phyloP scores from a whole-genome alignment of 176 grass and related monocot genomes.

The Hyparrhenia diplandra region DNA sequence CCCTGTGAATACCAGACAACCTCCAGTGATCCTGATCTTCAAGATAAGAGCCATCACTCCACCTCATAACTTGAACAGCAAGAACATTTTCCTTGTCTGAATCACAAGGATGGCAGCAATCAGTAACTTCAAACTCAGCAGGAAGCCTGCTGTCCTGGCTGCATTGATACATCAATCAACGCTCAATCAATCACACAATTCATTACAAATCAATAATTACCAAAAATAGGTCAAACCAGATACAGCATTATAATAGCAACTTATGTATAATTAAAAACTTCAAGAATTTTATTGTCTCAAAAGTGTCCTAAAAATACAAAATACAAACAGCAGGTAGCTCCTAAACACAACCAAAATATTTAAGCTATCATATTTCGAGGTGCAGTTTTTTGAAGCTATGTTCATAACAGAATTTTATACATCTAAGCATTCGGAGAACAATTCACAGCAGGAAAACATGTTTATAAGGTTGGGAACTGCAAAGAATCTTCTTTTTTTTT shows the following conservation, averaged over 20 bases:
- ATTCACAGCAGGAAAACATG: background rate
- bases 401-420: background rate
- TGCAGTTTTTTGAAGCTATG: background rate
- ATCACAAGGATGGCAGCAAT: constrained; percentile 71
- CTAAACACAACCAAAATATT: background rate
- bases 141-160: constrained; percentile 96
- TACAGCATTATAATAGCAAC: background rate
- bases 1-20: constrained; percentile 95
- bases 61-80: constrained; percentile 94
- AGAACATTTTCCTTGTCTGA: constrained; percentile 81
- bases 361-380: background rate
- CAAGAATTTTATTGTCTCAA: background rate
- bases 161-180: constrained; percentile 34
- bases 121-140: constrained; percentile 94
- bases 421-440: background rate
- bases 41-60: constrained; percentile 97
- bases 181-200: background rate
- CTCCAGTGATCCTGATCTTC: constrained; percentile 99
- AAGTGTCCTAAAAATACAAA: background rate
- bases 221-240: background rate
- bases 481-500: background rate
- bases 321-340: background rate
- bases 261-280: background rate
- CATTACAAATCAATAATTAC: background rate
- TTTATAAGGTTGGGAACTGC: background rate